Conservation (phyloP, 1,139 yeast species). For the Hyphopichia burtonii region DNA sequence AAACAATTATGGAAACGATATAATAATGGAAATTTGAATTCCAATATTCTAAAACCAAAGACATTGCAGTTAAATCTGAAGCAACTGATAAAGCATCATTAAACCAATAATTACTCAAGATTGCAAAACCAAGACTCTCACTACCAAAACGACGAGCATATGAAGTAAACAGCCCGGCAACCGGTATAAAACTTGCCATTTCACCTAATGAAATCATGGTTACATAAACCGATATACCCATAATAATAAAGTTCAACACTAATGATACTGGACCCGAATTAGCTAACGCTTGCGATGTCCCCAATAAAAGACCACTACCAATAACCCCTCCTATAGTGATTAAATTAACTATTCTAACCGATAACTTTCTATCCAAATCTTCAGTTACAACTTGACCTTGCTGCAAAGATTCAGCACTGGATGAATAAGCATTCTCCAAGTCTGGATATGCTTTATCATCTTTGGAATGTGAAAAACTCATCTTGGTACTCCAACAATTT, state of each 20-base stretch:
- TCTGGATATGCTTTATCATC: constrained; percentile 4
- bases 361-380: constrained; percentile 40
- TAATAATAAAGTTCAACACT: constrained; percentile 54
- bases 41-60: constrained; percentile 62
- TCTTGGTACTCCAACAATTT: too few relatives aligned
- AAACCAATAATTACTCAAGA: constrained; percentile 63
- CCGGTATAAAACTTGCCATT: constrained; percentile 60
- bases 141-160: constrained; percentile 61
- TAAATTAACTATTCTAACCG: constrained; percentile 59
- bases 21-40: constrained; percentile 53
- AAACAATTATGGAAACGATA: constrained; percentile 56
- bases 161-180: constrained; percentile 61
- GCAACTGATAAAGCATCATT: constrained; percentile 65
- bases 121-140: constrained; percentile 62
- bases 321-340: constrained; percentile 66
- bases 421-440: constrained; percentile 6
- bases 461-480: neutral
- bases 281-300: constrained; percentile 59
- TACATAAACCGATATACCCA: constrained; percentile 58
- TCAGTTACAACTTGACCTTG: constrained; percentile 14
- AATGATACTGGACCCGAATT: constrained; percentile 66
- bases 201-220: constrained; percentile 67
- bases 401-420: constrained; percentile 6
- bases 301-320: constrained; percentile 68
- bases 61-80: constrained; percentile 59